phyloP scores from a whole-genome alignment of 495 filamentous ascomycete genomes.

The Penicillium canescens region DNA sequence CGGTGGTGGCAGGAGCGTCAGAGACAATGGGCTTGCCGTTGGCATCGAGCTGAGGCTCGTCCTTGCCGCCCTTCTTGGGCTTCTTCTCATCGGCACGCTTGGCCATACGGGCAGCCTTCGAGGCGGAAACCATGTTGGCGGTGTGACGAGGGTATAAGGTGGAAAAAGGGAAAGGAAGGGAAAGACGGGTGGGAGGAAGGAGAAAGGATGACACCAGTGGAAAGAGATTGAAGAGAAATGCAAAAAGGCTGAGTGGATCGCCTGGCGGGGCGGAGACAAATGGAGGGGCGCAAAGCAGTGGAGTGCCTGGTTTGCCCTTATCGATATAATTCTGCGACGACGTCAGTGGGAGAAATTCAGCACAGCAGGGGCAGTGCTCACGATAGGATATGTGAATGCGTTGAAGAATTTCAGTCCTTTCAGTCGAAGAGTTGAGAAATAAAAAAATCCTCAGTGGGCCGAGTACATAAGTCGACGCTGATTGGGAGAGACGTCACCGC shows the following conservation, averaged over 20 bases:
- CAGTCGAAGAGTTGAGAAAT: background rate
- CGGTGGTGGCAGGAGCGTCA: constrained; percentile 65
- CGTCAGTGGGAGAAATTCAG: background rate
- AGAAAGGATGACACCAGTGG: constrained; percentile 18
- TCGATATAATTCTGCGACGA: constrained; percentile 36
- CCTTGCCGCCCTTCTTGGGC: constrained; percentile 70
- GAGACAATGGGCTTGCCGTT: constrained; percentile 59
- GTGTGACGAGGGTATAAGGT: constrained; percentile 13
- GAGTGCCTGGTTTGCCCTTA: constrained; percentile 39
- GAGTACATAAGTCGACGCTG: constrained; percentile 11
- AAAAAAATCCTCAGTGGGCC: constrained; percentile 38
- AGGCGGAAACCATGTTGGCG: constrained; percentile 74
- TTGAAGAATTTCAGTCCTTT: no score
- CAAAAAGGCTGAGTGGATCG: constrained; percentile 45
- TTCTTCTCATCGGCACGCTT: constrained; percentile 84
- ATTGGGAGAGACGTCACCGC: constrained; percentile 33
- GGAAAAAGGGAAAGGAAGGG: constrained; percentile 2
- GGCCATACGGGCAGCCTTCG: constrained; percentile 95
- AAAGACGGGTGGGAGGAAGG: constrained; percentile 6
- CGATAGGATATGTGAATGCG: background rate
- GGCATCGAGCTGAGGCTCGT: constrained; percentile 42
- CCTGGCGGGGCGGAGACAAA: constrained; percentile 38
- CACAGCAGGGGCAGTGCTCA: no score
- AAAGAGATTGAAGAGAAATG: constrained; percentile 38
- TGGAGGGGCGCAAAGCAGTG: constrained; percentile 38